phyloP scores from a whole-genome alignment of 148 eudicot species.

The Vaccinium darrowii region DNA sequence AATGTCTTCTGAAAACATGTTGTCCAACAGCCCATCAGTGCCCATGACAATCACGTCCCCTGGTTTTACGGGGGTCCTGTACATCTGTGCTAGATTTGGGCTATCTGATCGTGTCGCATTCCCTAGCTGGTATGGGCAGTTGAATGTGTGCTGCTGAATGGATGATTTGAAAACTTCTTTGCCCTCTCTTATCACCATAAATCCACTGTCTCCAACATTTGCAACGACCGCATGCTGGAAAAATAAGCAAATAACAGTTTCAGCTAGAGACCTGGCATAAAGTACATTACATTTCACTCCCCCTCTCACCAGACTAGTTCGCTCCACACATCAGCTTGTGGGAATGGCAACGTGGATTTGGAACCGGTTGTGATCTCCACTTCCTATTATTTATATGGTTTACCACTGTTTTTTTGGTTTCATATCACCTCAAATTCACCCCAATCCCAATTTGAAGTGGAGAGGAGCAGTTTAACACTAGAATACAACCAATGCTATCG shows the following conservation, averaged over 20 bases:
- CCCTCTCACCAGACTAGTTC: not conserved
- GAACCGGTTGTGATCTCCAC: not conserved
- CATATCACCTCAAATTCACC: not conserved
- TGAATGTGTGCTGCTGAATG: slow-evolving; percentile 19
- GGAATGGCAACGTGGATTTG: not conserved
- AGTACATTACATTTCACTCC: not conserved
- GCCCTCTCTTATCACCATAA: slow-evolving; percentile 22
- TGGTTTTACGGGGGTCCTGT: not conserved
- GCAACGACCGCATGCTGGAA: slow-evolving; percentile 9
- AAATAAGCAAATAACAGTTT: not conserved
- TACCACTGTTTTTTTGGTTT: no score
- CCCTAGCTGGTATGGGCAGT: slow-evolving; percentile 25
- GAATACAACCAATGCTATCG: not conserved
- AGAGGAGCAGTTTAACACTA: not conserved
- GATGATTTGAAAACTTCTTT: slow-evolving; percentile 8
- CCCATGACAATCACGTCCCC: slow-evolving; percentile 11
- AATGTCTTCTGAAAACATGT: slow-evolving; percentile 9
- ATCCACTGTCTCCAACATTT: slow-evolving; percentile 27
- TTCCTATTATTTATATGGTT: not conserved
- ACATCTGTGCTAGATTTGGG: slow-evolving; percentile 10
- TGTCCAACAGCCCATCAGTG: slow-evolving; percentile 16
- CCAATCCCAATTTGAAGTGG: not conserved
- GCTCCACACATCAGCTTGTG: not conserved
- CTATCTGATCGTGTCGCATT: not conserved
- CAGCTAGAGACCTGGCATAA: not conserved